Evolutionary conservation across 495 filamentous ascomycete genomes (phyloP).

Genomic region (Aspergillus incahuasiensis): DNA sequence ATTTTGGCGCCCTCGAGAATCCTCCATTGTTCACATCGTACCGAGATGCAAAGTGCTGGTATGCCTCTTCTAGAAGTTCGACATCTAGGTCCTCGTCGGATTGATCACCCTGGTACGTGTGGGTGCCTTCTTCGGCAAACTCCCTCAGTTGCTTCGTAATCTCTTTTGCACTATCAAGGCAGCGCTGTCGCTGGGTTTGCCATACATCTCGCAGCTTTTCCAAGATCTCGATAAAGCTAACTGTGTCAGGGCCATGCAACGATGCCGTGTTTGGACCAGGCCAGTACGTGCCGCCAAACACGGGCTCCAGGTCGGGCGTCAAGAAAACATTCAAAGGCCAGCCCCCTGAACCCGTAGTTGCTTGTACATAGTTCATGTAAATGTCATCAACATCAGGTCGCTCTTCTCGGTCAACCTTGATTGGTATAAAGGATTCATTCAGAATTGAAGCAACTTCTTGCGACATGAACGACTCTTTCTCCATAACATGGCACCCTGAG

Average conservation of each 20-base stretch:
- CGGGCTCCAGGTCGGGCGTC: constrained; percentile 85
- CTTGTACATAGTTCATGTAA: constrained; percentile 98
- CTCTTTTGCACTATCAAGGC: constrained; percentile 74
- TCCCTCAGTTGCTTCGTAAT: constrained; percentile 75
- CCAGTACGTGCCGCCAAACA: constrained; percentile 98
- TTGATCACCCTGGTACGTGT: constrained; percentile 49
- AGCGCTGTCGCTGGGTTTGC: constrained; percentile 76
- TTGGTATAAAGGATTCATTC: constrained; percentile 84
- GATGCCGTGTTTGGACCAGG: constrained; percentile 65
- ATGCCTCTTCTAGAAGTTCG: constrained; percentile 87
- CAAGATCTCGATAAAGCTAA: constrained; percentile 75
- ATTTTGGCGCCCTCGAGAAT: constrained; percentile 75
- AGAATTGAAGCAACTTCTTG: constrained; percentile 73
- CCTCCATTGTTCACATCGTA: constrained; percentile 78
- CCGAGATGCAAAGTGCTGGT: constrained; percentile 68
- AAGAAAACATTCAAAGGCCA: constrained; percentile 98
- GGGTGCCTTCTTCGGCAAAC: constrained; percentile 81
- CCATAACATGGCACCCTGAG: constrained; percentile 87
- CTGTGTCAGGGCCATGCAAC: constrained; percentile 47
- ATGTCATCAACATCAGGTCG: constrained; percentile 93
- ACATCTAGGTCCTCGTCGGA: constrained; percentile 72
- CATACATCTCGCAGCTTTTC: constrained; percentile 77
- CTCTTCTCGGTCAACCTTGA: constrained; percentile 93
- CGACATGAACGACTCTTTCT: constrained; percentile 88
- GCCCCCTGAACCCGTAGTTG: constrained; percentile 84